Evolutionary conservation across 1,284 basidiomycete genomes (phyloP), one percentile per base, ranked within the genome.

Genomic region (Melampsora americana): DNA sequence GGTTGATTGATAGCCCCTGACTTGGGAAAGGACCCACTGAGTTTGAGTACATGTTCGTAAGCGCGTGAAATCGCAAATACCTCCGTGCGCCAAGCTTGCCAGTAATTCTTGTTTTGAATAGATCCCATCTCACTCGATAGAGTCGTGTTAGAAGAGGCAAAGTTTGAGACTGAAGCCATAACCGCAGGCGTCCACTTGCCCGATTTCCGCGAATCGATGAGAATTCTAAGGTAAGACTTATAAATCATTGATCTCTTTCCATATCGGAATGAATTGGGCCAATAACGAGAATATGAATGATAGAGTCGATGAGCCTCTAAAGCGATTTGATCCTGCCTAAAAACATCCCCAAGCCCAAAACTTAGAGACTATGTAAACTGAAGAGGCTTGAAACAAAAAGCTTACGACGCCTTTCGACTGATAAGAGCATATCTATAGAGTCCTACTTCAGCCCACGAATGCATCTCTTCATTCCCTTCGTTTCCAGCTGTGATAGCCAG

Each of bases 191-290:
- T 61, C 72, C 72, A 75, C 53, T 65, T 32, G 32, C 66, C 44
- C 32, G 56, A 61, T 50, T 53, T 67, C 18, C 26, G 32, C 30
- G 72, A 67, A 32, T 59, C 60, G 32, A 75, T 35, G 23, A 75
- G 50, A 20, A 75, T 42, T 12, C 30, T 75, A n/a, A 68, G 60
- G 72, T 48, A 75, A 32, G 72, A 75, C 44, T 75, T 75, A 39
- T 68, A 53, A 26, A 75, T 32, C 9, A 61, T 35, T 11, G 39
- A 50, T 32, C 72, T 65, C 44, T 75, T 75, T 26, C 68, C 53
- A 26, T 67, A 62, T 62, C 72, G 66, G 46, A 75, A 75, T 20
- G 66, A 35, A 48, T 42, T 30, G 1, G 72, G 72, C 72, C 66
- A 75, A 60, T 75, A 75, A 48, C 39, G 60, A 28, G 56, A 61